These are phyloP conservation scores for Beauveria varroae DNA, from an alignment of 2,329 filamentous ascomycete genomes.

Conservation along the genomic window DNA sequence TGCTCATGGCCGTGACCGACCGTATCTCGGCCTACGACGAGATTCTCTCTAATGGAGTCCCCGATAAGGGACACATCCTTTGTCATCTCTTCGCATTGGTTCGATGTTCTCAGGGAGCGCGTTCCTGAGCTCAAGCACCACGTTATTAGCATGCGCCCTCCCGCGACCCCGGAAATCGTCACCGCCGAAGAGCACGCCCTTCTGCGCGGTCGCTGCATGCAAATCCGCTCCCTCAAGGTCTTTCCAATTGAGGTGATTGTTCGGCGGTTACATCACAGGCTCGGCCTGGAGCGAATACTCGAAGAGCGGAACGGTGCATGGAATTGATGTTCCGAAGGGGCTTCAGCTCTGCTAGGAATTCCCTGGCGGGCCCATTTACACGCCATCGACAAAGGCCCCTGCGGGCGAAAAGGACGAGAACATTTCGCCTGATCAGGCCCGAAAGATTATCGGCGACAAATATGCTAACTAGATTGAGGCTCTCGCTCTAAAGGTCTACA, in stretches of 20 bases:
- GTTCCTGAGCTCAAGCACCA: constrained; percentile 45
- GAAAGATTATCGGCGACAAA: constrained; percentile 33
- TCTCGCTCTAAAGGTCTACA: constrained; percentile 26
- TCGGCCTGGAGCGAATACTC: constrained; percentile 74
- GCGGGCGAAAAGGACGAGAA: constrained; percentile 76
- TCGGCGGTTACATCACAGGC: constrained; percentile 83
- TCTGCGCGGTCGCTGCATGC: constrained; percentile 64
- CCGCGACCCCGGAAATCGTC: constrained; percentile 23
- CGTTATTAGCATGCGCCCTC: constrained; percentile 39
- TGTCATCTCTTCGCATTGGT: constrained; percentile 45
- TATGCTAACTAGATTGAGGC: constrained; percentile 24
- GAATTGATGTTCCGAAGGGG: constrained; percentile 60
- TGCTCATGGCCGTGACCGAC: constrained; percentile 81
- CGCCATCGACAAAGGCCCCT: constrained; percentile 79
- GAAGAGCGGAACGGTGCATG: constrained; percentile 69
- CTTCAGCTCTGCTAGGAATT: constrained; percentile 65
- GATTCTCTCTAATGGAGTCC: constrained; percentile 64
- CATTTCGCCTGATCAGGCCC: constrained; percentile 43
- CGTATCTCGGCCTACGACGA: constrained; percentile 95
- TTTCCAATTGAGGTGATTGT: constrained; percentile 58
- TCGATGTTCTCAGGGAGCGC: constrained; percentile 36
- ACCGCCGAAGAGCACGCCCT: constrained; percentile 39
- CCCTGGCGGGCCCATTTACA: constrained; percentile 54
- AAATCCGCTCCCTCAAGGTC: constrained; percentile 64
- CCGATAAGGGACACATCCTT: constrained; percentile 46